A percentile compares a stretch with the other conserved stretches of the same genome.
These are phyloP conservation scores for Penicillium concentricum DNA, from an alignment of 2,329 filamentous ascomycete species.

Conservation along the genomic window DNA sequence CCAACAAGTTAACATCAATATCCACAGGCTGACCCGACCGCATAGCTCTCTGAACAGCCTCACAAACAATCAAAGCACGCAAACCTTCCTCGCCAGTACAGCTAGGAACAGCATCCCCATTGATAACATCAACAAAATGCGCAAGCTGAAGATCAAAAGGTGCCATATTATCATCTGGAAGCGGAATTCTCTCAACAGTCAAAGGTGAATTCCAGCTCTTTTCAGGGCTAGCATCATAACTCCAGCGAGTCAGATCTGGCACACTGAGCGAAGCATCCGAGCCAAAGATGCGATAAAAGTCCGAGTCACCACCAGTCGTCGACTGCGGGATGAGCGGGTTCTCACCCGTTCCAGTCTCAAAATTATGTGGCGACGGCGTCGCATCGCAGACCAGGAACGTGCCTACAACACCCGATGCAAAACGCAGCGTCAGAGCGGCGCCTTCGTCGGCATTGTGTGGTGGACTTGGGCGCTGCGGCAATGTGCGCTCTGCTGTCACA, in stretches of 20 bases:
- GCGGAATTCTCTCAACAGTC: slow-evolving; percentile 30
- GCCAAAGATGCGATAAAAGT: slow-evolving; percentile 58
- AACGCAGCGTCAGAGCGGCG: slow-evolving; percentile 54
- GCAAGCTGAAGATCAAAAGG: slow-evolving; percentile 55
- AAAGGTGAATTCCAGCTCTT: slow-evolving; percentile 48
- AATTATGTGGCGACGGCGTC: slow-evolving; percentile 53
- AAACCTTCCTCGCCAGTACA: slow-evolving; percentile 53
- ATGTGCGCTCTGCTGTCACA: slow-evolving; percentile 52
- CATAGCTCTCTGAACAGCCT: slow-evolving; percentile 51
- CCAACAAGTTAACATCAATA: slow-evolving; percentile 21
- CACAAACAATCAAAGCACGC: slow-evolving; percentile 53
- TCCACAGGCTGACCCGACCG: slow-evolving; percentile 38
- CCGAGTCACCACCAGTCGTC: slow-evolving; percentile 31
- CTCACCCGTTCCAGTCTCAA: slow-evolving; percentile 59
- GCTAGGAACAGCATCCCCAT: slow-evolving; percentile 42
- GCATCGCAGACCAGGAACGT: slow-evolving; percentile 58
- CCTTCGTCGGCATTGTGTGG: slow-evolving; percentile 56
- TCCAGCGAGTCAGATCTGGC: slow-evolving; percentile 54
- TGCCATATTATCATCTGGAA: slow-evolving; percentile 28
- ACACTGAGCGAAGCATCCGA: slow-evolving; percentile 53
- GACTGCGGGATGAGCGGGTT: slow-evolving; percentile 53
- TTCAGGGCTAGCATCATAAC: slow-evolving; percentile 39
- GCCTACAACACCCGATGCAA: slow-evolving; percentile 55
- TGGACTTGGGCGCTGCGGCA: slow-evolving; percentile 40
- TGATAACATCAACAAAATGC: slow-evolving; percentile 54